Conservation (phyloP, 345 rosid genomes). For the Hypericum perforatum region DNA sequence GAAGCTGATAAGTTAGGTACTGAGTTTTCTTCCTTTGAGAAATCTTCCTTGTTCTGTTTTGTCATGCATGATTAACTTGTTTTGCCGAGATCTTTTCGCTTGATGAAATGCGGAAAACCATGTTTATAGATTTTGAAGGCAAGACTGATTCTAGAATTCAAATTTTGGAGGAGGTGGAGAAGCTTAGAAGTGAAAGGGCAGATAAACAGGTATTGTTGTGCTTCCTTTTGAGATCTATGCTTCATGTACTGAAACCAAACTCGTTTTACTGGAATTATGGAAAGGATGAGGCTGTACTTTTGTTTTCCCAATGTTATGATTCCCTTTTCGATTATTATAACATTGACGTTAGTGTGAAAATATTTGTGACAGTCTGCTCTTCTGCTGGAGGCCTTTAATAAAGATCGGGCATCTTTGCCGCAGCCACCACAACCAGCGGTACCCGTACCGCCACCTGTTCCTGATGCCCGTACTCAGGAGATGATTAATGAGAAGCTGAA, state of each 20-base stretch:
- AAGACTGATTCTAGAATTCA: constrained; percentile 89
- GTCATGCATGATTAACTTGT: too few species aligned
- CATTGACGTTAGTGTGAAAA: background rate
- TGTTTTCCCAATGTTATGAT: background rate
- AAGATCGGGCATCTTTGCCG: constrained; percentile 93
- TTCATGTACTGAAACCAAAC: background rate
- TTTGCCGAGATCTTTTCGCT: too few species aligned
- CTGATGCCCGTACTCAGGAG: constrained; percentile 90
- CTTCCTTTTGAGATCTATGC: background rate
- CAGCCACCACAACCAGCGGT: constrained; percentile 71
- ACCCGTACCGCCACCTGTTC: constrained; percentile 53
- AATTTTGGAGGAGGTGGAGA: constrained; percentile 81
- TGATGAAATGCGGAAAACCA: background rate
- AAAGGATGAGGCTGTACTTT: background rate
- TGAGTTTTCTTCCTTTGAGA: background rate
- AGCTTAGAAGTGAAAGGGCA: constrained; percentile 85
- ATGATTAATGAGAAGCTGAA: constrained; percentile 96
- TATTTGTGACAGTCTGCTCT: constrained; percentile 55
- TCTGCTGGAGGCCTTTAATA: constrained; percentile 95
- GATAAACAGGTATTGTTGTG: constrained; percentile 64
- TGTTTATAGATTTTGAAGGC: constrained; percentile 72
- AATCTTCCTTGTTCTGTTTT: too few species aligned
- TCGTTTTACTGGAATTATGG: background rate
- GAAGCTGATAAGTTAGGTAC: constrained; percentile 85
- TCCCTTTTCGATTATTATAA: background rate